Evolutionary conservation across 2,329 filamentous ascomycete genomes (phyloP), one percentile per base, ranked within the genome.

Genomic region (Fusarium guadeloupense): DNA sequence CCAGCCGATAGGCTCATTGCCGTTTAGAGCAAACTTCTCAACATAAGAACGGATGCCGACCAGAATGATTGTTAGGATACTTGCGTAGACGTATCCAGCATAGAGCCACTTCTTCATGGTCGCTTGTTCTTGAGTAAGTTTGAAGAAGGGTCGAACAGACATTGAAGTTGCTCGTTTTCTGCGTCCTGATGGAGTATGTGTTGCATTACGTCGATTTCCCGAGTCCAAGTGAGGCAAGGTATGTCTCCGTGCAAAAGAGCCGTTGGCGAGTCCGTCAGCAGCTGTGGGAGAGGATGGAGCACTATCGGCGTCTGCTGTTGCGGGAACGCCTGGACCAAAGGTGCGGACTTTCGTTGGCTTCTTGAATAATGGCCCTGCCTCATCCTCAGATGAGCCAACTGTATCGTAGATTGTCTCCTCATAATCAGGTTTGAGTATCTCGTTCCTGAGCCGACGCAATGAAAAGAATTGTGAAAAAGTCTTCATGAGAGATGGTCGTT

Each of bases 1-100:
- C 95, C 95, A 99, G 3, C 94, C 92, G 38, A 99, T 85, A 0
- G 95, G 93, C 68, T 99, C 95, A 45, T 87, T 79, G 14, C 86
- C 87, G 28, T 83, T 71, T 2, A 99, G 80, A 13, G 92, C 93
- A 59, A 84, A 81, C 37, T 78, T 76, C 33, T 83, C 77, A 43
- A 98, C 86, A 65, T 92, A 90, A 3, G 81, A 80, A 48, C 93
- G 85, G 23, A 98, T 83, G 0, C 88, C 90, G 4, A 87, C 76
- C 4, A 97, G 76, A 46, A 96, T 85, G 26, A 92, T 84, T 1
- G 79, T 69, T 9, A 88, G 46, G 8, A 96, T 85, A 41, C 86
- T 83, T 1, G 81, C 55, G 73, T 97, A 97, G 16, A 93, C 87
- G 70, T 91, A 95, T 1, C 79, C 74, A 3, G 95, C 92, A 72